Evolutionary conservation across 202 grass and related monocot genomes (phyloP).

Genomic region (Musa balbisiana): DNA sequence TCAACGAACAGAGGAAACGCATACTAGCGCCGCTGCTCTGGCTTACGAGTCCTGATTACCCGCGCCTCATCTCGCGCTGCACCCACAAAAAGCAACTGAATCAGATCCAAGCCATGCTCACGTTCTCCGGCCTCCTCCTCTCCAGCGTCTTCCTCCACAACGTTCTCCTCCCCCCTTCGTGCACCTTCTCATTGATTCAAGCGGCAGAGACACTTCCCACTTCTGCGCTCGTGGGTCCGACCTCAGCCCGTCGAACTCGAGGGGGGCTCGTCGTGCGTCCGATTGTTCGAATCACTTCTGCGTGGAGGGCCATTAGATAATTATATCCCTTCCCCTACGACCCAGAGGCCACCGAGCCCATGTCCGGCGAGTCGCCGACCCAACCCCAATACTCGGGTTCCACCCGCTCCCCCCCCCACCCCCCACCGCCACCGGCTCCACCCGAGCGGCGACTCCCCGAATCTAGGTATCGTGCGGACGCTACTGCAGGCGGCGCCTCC

Average conservation of each 20-base stretch:
- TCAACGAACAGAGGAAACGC: not conserved
- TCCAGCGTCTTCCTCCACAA: conserved; percentile 12
- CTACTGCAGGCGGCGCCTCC: not conserved
- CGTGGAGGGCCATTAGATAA: too few relatives aligned
- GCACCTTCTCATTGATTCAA: not conserved
- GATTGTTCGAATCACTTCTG: too few relatives aligned
- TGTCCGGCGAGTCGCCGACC: not conserved
- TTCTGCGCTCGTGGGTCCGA: too few relatives aligned
- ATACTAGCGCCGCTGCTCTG: not conserved
- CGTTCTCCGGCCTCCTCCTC: not conserved
- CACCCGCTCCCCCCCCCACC: too few relatives aligned
- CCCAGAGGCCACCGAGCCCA: not conserved
- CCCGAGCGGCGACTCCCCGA: not conserved
- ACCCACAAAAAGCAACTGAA: not conserved
- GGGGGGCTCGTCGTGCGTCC: too few relatives aligned
- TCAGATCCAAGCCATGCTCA: conserved; percentile 1
- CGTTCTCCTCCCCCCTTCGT: not conserved
- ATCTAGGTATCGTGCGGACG: not conserved
- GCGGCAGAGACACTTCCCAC: too few relatives aligned
- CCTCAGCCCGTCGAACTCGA: too few relatives aligned
- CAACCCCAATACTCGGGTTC: not conserved
- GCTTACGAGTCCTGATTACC: not conserved
- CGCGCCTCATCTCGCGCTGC: not conserved
- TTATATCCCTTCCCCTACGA: too few relatives aligned
- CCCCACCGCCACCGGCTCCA: not conserved